These are phyloP conservation scores for Cutaneotrichosporon sp. DNA, from an alignment of 1,284 basidiomycete genomes.

Conservation along the genomic window DNA sequence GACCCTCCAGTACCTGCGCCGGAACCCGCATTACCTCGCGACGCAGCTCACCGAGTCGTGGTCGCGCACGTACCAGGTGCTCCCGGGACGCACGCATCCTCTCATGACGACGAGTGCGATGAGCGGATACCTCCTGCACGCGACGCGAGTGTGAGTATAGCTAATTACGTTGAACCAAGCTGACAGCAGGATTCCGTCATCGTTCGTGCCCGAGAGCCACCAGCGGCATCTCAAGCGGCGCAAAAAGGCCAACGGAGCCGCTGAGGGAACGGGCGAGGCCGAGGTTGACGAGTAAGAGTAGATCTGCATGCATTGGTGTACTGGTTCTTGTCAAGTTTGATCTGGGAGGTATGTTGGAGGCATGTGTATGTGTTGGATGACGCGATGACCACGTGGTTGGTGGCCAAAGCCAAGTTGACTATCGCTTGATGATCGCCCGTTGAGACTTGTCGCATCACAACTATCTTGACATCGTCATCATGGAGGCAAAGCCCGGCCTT, in stretches of 20 bases:
- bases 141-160: conserved; percentile 72
- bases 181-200: conserved; percentile 29
- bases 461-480: background rate
- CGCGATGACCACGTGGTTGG: conserved; percentile 5
- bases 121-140: conserved; percentile 83
- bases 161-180: background rate
- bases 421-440: background rate
- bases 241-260: conserved; percentile 24
- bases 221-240: conserved; percentile 32
- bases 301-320: conserved; percentile 7
- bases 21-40: conserved; percentile 67
- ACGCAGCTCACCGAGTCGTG: conserved; percentile 84
- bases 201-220: conserved; percentile 36
- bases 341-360: background rate
- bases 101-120: conserved; percentile 87
- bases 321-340: background rate
- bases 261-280: background rate
- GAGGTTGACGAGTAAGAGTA: conserved; percentile 4
- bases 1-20: conserved; percentile 69
- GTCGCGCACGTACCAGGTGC: conserved; percentile 85
- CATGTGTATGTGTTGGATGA: background rate
- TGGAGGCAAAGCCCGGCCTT: conserved; percentile 30
- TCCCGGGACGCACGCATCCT: conserved; percentile 94
- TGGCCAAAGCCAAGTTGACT: background rate
- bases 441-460: conserved; percentile 8